Evolutionary conservation across 768 basidiomycete species (phyloP).

Genomic region (Trametes punicea): DNA sequence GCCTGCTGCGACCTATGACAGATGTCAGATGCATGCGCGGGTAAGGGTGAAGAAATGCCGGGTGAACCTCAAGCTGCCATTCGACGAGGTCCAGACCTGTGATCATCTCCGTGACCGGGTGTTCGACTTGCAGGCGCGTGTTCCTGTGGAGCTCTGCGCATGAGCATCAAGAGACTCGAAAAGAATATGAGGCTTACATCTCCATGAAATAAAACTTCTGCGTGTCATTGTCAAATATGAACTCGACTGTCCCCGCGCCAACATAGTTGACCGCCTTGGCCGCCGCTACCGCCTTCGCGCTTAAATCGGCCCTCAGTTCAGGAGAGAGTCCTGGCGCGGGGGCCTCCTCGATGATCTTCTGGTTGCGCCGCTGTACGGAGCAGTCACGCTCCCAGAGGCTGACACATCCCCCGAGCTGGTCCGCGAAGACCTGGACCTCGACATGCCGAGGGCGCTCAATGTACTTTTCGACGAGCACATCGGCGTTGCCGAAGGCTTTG

Average conservation of each 20-base stretch:
- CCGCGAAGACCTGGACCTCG: constrained; percentile 94
- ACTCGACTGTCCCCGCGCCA: constrained; percentile 93
- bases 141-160: constrained; percentile 47
- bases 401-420: constrained; percentile 73
- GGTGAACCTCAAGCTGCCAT: constrained; percentile 81
- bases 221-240: constrained; percentile 93
- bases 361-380: constrained; percentile 87
- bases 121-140: constrained; percentile 82
- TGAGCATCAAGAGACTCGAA: neutral
- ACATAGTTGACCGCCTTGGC: constrained; percentile 89
- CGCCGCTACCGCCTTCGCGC: constrained; percentile 87
- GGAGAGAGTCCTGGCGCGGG: constrained; percentile 85
- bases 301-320: constrained; percentile 76
- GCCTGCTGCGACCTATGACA: constrained; percentile 72
- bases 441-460: constrained; percentile 85
- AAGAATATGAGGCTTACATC: constrained; percentile 47
- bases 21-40: neutral
- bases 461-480: constrained; percentile 87
- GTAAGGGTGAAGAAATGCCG: neutral
- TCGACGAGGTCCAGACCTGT: constrained; percentile 92
- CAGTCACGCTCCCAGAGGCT: constrained; percentile 96
- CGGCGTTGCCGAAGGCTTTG: constrained; percentile 85
- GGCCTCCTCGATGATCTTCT: constrained; percentile 96
- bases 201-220: constrained; percentile 93
- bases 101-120: constrained; percentile 94